phyloP scores from a whole-genome alignment of 306 rosid genomes.

The Quillaja saponaria region DNA sequence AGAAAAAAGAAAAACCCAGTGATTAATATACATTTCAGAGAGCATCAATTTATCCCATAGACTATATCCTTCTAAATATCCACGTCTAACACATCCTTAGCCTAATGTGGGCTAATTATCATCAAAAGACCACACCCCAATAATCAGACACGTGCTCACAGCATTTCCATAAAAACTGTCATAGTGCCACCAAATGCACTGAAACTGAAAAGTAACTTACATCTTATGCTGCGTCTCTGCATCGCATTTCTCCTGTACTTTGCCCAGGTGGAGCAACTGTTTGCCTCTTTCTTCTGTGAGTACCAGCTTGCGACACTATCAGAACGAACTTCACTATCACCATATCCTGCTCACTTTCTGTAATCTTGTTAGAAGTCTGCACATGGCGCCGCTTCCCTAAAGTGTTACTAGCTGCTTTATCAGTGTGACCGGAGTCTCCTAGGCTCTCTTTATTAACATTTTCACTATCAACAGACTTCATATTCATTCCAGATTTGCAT shows the following conservation, averaged over 20 bases:
- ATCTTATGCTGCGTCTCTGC: constrained; percentile 75
- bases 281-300: constrained; percentile 68
- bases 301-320: constrained; percentile 66
- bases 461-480: constrained; percentile 46
- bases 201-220: constrained; percentile 59
- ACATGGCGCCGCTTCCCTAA: constrained; percentile 59
- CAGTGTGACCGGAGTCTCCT: constrained; percentile 49
- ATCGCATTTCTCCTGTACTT: constrained; percentile 63
- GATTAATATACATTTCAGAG: constrained; percentile 5
- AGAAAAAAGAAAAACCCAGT: neutral
- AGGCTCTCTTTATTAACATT: constrained; percentile 41
- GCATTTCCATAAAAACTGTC: constrained; percentile 11
- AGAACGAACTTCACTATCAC: constrained; percentile 72
- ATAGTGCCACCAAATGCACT: constrained; percentile 13
- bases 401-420: constrained; percentile 39
- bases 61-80: constrained; percentile 3
- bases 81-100: constrained; percentile 12
- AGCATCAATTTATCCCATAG: constrained; percentile 9
- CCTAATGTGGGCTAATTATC: constrained; percentile 9
- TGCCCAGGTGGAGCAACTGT: constrained; percentile 43
- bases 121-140: constrained; percentile 11
- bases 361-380: constrained; percentile 45
- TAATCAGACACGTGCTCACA: constrained; percentile 11
- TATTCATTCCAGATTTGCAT: constrained; percentile 52
- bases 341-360: constrained; percentile 58